Percentiles rank a stretch among this genome's conserved stretches.
Conservation (phyloP, 306 rosid genomes). For the Begonia loranthoides region DNA sequence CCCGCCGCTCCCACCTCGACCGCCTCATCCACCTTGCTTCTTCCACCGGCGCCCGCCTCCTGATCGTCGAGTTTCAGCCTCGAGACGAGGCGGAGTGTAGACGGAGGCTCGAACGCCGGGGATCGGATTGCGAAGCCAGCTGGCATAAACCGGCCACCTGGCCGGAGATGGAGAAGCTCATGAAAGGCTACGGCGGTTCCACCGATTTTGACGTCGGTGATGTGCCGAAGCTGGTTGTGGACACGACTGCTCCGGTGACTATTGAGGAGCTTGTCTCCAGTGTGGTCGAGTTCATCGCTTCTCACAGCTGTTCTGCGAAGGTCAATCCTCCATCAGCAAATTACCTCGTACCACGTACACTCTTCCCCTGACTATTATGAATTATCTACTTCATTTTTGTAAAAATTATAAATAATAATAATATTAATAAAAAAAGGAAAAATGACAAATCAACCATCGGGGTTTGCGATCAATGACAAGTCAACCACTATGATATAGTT, state of each 20-base stretch:
- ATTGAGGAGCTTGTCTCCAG: conserved; percentile 5
- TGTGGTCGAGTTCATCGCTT: conserved; percentile 4
- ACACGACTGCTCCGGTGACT: conserved; percentile 9
- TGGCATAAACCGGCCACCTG: conserved; percentile 13
- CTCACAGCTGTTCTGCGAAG: conserved; percentile 2
- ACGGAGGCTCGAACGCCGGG: conserved; percentile 11
- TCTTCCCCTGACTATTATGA: too few relatives aligned
- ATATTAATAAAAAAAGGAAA: too few relatives aligned
- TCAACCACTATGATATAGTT: too few relatives aligned
- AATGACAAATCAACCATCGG: too few relatives aligned
- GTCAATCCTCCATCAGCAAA: too few relatives aligned
- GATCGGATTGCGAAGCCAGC: not conserved
- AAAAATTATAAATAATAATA: too few relatives aligned
- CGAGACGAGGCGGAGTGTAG: conserved; percentile 7
- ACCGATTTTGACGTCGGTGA: conserved; percentile 10
- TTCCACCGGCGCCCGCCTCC: conserved; percentile 5
- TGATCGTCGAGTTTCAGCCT: conserved; percentile 11
- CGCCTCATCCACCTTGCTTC: conserved; percentile 8
- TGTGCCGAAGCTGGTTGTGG: conserved; percentile 12
- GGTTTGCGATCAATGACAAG: too few relatives aligned
- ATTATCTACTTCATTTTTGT: too few relatives aligned
- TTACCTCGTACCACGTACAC: too few relatives aligned
- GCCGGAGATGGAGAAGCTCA: conserved; percentile 10
- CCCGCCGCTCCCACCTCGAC: conserved; percentile 3
- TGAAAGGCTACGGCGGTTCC: conserved; percentile 7